Evolutionary conservation across 257 asterid genomes (phyloP).

Genomic region (Salvia splendens): DNA sequence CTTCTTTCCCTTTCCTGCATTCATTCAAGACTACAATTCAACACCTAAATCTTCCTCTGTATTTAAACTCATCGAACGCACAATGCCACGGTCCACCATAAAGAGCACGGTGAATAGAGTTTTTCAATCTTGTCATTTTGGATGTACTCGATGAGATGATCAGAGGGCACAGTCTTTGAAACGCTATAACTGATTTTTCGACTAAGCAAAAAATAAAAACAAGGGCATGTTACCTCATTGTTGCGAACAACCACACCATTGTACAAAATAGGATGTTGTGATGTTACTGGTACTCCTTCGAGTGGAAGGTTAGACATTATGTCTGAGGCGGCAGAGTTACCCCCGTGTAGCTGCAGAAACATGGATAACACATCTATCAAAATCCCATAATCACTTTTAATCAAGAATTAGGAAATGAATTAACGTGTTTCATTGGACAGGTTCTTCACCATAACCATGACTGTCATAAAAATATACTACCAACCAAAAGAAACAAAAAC

Average conservation of each 20-base stretch:
- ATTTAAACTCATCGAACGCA: too few relatives aligned
- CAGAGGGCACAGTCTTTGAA: not conserved
- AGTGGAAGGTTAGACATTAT: slow-evolving; percentile 9
- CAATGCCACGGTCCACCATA: too few relatives aligned
- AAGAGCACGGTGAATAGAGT: too few relatives aligned
- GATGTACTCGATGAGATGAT: not conserved
- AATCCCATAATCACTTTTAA: not conserved
- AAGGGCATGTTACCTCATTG: slow-evolving; percentile 27
- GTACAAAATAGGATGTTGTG: slow-evolving; percentile 21
- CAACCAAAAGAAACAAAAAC: not conserved
- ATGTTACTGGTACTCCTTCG: slow-evolving; percentile 31
- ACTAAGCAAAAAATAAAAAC: not conserved
- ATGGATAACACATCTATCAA: not conserved
- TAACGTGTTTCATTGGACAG: too few relatives aligned
- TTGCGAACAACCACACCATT: slow-evolving; percentile 15
- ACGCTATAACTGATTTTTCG: not conserved
- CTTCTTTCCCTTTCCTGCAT: slow-evolving; percentile 33
- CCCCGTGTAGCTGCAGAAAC: slow-evolving; percentile 27
- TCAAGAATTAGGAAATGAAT: not conserved
- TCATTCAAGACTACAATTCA: not conserved
- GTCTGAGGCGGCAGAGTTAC: slow-evolving; percentile 6
- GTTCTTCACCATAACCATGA: not conserved
- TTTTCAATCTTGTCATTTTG: not conserved
- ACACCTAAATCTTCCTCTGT: not conserved
- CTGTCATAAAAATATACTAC: not conserved